Evolutionary conservation across 169 alveolate species (phyloP).

Genomic region (Plasmodium fragile): DNA sequence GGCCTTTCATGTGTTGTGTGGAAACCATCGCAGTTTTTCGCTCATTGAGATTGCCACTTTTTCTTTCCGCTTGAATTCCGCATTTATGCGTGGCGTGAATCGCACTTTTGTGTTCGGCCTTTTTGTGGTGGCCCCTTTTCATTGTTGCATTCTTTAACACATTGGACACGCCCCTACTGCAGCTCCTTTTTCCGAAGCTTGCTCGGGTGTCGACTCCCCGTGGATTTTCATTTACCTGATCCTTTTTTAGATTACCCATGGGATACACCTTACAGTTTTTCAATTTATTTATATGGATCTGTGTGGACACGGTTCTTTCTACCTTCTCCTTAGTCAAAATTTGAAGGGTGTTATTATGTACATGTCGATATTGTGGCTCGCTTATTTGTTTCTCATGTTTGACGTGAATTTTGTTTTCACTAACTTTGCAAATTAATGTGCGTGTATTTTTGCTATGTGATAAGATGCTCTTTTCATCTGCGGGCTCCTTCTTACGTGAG

Average conservation of each 20-base stretch:
- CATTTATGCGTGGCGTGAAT: not conserved
- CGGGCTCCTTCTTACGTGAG: not conserved
- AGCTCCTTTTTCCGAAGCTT: not conserved
- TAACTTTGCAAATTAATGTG: not conserved
- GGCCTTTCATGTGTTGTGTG: not conserved
- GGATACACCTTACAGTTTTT: not conserved
- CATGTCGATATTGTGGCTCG: not conserved
- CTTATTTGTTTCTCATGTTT: not conserved
- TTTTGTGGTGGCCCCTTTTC: not conserved
- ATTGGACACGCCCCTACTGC: not conserved
- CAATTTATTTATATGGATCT: slow-evolving; percentile 13
- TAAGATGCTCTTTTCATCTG: not conserved
- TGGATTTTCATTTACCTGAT: not conserved
- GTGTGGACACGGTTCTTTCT: slow-evolving; percentile 1
- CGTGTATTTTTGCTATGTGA: not conserved
- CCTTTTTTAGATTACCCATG: not conserved
- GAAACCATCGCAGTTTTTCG: not conserved
- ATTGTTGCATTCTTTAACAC: not conserved
- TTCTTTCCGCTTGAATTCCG: not conserved
- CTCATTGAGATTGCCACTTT: not conserved
- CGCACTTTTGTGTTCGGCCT: not conserved
- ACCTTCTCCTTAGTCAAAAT: not conserved
- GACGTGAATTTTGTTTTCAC: not conserved
- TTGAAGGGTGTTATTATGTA: not conserved
- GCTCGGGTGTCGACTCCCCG: not conserved